phyloP scores from a whole-genome alignment of 2,329 filamentous ascomycete genomes.

The Sclerotinia subarctica region DNA sequence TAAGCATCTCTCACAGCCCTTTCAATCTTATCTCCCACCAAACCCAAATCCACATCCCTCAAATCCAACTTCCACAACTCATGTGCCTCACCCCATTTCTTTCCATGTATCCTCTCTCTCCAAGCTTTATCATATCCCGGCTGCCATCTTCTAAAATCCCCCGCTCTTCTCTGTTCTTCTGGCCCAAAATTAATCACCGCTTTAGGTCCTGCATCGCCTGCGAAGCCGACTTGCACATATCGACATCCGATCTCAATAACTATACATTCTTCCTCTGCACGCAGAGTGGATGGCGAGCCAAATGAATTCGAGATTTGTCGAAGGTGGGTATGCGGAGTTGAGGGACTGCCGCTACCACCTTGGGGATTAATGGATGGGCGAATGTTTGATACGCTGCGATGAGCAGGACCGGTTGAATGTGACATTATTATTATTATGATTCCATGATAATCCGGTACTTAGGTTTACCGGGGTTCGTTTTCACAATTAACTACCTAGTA shows the following conservation, averaged over 20 bases:
- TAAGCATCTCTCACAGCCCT: conserved; percentile 77
- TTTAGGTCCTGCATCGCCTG: conserved; percentile 78
- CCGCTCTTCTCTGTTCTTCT: conserved; percentile 70
- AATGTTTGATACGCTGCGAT: conserved; percentile 58
- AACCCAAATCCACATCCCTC: conserved; percentile 66
- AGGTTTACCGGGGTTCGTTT: conserved; percentile 9
- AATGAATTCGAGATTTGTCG: conserved; percentile 53
- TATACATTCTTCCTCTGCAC: conserved; percentile 78
- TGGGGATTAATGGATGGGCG: conserved; percentile 37
- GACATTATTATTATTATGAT: conserved; percentile 31
- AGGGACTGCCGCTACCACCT: conserved; percentile 36
- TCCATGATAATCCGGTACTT: conserved; percentile 18
- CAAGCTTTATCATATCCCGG: conserved; percentile 50
- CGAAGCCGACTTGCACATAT: conserved; percentile 77
- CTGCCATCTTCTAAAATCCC: conserved; percentile 75
- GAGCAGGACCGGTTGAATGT: conserved; percentile 45
- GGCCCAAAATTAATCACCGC: conserved; percentile 67
- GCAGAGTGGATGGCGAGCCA: conserved; percentile 58
- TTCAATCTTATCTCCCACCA: conserved; percentile 86
- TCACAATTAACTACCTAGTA: conserved; percentile 12
- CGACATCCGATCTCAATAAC: conserved; percentile 81
- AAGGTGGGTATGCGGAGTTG: conserved; percentile 59
- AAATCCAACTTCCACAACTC: conserved; percentile 81
- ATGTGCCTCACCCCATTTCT: conserved; percentile 59
- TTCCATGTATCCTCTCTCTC: conserved; percentile 46